phyloP scores from a whole-genome alignment of 2,329 filamentous ascomycete species.

The Sclerotinia glacialis region DNA sequence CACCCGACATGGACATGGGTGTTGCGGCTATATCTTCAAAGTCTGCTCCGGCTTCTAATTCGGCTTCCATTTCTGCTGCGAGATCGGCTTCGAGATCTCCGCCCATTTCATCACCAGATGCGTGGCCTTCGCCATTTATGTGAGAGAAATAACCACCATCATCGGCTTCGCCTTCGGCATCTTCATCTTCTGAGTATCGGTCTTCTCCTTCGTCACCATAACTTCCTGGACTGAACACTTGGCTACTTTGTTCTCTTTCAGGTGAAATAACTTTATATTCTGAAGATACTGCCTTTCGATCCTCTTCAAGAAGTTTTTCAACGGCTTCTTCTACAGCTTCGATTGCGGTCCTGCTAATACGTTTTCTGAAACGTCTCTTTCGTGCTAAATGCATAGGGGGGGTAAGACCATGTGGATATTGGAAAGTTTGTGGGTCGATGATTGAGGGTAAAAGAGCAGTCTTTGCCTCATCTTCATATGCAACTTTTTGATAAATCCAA shows the following conservation, averaged over 20 bases:
- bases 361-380: conserved; percentile 56
- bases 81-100: conserved; percentile 42
- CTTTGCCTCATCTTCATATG: conserved; percentile 51
- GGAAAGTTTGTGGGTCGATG: conserved; percentile 37
- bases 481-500: conserved; percentile 58
- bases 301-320: conserved; percentile 49
- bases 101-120: conserved; percentile 40
- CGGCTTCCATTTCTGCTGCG: conserved; percentile 29
- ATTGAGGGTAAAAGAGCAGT: conserved; percentile 34
- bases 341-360: conserved; percentile 54
- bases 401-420: conserved; percentile 55
- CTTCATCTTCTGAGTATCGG: conserved; percentile 40
- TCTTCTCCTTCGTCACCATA: conserved; percentile 39
- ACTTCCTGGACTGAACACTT: conserved; percentile 29
- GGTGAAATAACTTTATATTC: conserved; percentile 45
- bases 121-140: conserved; percentile 27
- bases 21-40: conserved; percentile 39
- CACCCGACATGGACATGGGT: conserved; percentile 34
- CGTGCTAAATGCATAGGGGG: conserved; percentile 59
- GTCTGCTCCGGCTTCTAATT: conserved; percentile 33
- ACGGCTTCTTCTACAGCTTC: conserved; percentile 57
- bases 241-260: conserved; percentile 35
- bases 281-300: conserved; percentile 44
- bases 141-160: conserved; percentile 41
- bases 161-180: conserved; percentile 42